phyloP scores from a whole-genome alignment of 2,329 filamentous ascomycete genomes.

The Phoma sp. region DNA sequence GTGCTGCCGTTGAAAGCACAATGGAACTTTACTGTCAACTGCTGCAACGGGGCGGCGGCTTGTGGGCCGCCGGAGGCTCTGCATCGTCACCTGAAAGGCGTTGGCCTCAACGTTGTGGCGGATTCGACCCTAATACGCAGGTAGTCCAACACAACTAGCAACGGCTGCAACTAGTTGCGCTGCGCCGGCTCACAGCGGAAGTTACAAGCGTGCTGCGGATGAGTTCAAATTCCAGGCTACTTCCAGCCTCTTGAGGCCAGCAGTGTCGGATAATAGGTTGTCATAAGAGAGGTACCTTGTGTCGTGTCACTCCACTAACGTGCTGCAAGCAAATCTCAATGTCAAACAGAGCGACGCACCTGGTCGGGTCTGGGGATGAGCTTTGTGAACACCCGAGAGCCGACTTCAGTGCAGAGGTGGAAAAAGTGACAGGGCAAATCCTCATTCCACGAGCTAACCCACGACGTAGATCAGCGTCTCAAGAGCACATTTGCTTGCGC shows the following conservation, averaged over 20 bases:
- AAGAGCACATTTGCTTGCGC: neutral
- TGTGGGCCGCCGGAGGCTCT: slow-evolving; percentile 22
- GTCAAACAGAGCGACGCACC: slow-evolving; percentile 38
- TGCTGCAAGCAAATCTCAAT: slow-evolving; percentile 39
- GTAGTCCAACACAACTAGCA: slow-evolving; percentile 23
- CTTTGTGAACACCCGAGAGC: slow-evolving; percentile 20
- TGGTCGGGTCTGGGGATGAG: slow-evolving; percentile 20
- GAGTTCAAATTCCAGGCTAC: slow-evolving; percentile 27
- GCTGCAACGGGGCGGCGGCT: slow-evolving; percentile 22
- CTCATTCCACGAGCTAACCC: slow-evolving; percentile 5
- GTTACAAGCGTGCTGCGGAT: slow-evolving; percentile 36
- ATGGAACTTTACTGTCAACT: slow-evolving; percentile 15
- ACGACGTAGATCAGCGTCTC: slow-evolving; percentile 3
- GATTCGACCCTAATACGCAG: slow-evolving; percentile 24
- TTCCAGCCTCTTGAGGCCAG: slow-evolving; percentile 25
- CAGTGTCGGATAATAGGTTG: slow-evolving; percentile 25
- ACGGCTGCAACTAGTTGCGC: slow-evolving; percentile 32
- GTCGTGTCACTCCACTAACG: slow-evolving; percentile 43
- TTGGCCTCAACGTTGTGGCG: slow-evolving; percentile 18
- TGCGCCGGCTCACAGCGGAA: slow-evolving; percentile 30
- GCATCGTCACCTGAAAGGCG: slow-evolving; percentile 23
- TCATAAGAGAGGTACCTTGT: slow-evolving; percentile 34
- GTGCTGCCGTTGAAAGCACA: slow-evolving; percentile 29
- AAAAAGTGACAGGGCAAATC: slow-evolving; percentile 42
- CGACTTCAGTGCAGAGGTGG: slow-evolving; percentile 17